Conservation (phyloP, 2,329 filamentous ascomycete genomes). For the Fusarium irregulare region DNA sequence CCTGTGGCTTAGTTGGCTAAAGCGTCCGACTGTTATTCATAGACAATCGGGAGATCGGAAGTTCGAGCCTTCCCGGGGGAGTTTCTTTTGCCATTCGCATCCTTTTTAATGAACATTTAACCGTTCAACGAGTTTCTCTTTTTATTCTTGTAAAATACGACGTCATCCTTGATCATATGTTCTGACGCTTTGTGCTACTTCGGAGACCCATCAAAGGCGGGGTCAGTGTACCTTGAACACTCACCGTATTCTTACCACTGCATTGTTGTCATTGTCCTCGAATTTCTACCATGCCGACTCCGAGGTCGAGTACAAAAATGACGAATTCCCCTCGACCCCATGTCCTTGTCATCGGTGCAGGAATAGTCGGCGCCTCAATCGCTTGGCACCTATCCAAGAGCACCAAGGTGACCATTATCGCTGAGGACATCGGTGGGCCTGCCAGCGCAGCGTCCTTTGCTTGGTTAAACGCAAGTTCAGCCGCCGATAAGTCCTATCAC, state of each 20-base stretch:
- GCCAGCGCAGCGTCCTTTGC: slow-evolving; percentile 28
- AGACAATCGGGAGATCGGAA: slow-evolving; percentile 48
- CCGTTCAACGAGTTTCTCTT: accelerated
- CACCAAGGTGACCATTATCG: slow-evolving; percentile 26
- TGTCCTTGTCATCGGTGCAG: slow-evolving; percentile 30
- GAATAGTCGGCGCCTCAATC: slow-evolving; percentile 31
- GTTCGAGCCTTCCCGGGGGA: slow-evolving; percentile 48
- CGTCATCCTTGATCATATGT: neutral
- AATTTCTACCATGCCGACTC: too few species aligned
- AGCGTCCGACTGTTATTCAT: slow-evolving; percentile 42
- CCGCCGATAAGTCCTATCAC: slow-evolving; percentile 18
- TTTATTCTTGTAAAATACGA: neutral
- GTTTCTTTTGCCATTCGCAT: neutral
- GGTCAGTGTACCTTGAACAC: neutral
- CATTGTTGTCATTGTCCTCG: neutral
- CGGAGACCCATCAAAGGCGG: neutral
- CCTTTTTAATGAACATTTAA: accelerated
- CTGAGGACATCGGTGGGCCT: slow-evolving; percentile 25
- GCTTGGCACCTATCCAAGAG: slow-evolving; percentile 26
- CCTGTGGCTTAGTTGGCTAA: slow-evolving; percentile 45
- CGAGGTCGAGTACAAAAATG: neutral
- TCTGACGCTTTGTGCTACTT: accelerated
- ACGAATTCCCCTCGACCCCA: neutral
- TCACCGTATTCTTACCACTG: neutral
- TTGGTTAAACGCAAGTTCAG: slow-evolving; percentile 33